Conservation (phyloP, 768 basidiomycete species). For the Austroboletus festivus region DNA sequence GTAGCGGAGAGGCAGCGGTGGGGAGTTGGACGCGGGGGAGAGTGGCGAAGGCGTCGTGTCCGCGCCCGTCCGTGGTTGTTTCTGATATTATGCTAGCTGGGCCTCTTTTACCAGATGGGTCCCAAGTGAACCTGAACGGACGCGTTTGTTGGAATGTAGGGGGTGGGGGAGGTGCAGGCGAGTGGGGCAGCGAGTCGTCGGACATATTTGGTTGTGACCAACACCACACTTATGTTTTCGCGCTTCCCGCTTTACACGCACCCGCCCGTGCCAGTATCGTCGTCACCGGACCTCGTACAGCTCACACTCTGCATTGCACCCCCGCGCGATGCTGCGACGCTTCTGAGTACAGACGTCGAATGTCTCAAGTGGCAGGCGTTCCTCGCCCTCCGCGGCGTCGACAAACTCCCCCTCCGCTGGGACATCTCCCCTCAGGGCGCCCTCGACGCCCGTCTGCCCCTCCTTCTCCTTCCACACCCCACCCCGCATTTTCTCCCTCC, state of each 20-base stretch:
- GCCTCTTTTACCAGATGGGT: slow-evolving; percentile 54
- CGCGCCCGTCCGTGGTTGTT: slow-evolving; percentile 63
- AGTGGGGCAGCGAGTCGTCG: slow-evolving; percentile 47
- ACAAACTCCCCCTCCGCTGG: slow-evolving; percentile 53
- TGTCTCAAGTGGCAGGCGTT: slow-evolving; percentile 92
- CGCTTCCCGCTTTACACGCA: slow-evolving; percentile 60
- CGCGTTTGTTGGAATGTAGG: too few relatives aligned
- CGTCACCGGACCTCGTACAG: slow-evolving; percentile 29
- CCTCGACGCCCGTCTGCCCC: slow-evolving; percentile 65
- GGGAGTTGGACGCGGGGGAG: slow-evolving; percentile 43
- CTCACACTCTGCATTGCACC: slow-evolving; percentile 68
- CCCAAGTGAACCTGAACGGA: slow-evolving; percentile 77
- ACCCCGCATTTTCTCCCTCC: slow-evolving; percentile 58
- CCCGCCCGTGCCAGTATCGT: slow-evolving; percentile 42
- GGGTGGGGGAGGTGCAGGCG: slow-evolving; percentile 29
- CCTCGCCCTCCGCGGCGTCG: slow-evolving; percentile 54
- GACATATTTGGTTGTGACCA: slow-evolving; percentile 37
- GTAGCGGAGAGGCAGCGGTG: slow-evolving; percentile 48
- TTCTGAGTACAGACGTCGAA: slow-evolving; percentile 74
- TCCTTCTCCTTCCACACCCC: slow-evolving; percentile 54
- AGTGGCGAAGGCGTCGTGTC: slow-evolving; percentile 51
- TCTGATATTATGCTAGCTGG: slow-evolving; percentile 76
- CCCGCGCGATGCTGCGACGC: slow-evolving; percentile 33
- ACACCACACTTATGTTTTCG: too few relatives aligned
- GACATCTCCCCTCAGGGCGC: slow-evolving; percentile 71